Percentiles rank a stretch among this genome's conserved stretches.
These are phyloP conservation scores for Thielaviopsis populi DNA, from an alignment of 2,329 filamentous ascomycete species.

Conservation along the genomic window DNA sequence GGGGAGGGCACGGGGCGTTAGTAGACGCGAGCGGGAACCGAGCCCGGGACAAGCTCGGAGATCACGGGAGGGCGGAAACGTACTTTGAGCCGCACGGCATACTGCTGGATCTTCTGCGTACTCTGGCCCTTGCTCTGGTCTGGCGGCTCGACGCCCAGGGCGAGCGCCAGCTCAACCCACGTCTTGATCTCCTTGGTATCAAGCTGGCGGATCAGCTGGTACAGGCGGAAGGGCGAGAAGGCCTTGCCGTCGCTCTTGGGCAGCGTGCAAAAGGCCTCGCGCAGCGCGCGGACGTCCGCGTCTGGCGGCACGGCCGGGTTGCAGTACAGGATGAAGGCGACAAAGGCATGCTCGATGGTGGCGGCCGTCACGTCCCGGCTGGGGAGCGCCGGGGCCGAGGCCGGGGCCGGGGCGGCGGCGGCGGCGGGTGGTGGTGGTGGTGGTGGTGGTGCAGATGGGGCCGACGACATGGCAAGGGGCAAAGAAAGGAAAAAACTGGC, in stretches of 20 bases:
- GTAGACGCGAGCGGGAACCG: too few species aligned
- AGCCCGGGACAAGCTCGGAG: too few species aligned
- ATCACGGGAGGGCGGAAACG: constrained; percentile 18
- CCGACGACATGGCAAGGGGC: too few species aligned
- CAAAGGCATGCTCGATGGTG: constrained; percentile 68
- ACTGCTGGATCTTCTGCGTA: constrained; percentile 87
- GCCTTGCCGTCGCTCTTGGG: constrained; percentile 78
- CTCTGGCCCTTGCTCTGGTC: constrained; percentile 72
- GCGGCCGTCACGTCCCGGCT: constrained; percentile 43
- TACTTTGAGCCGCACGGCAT: constrained; percentile 82
- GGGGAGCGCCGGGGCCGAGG: neutral
- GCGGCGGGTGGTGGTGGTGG: neutral
- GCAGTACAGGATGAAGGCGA: constrained; percentile 75
- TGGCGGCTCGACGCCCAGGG: constrained; percentile 76
- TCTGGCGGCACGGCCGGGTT: constrained; percentile 61
- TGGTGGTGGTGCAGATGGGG: neutral
- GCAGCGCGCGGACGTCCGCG: constrained; percentile 54
- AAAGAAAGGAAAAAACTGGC: too few species aligned
- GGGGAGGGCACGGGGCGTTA: neutral
- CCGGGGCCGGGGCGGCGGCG: too few species aligned
- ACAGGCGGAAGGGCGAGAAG: constrained; percentile 66
- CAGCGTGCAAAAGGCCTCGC: constrained; percentile 61
- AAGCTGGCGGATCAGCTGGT: constrained; percentile 62
- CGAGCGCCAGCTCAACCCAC: constrained; percentile 76
- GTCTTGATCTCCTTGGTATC: constrained; percentile 78